These are phyloP conservation scores for Chytridium lagenaria DNA, from an alignment of 371 early-diverging fungal genomes.

Conservation along the genomic window DNA sequence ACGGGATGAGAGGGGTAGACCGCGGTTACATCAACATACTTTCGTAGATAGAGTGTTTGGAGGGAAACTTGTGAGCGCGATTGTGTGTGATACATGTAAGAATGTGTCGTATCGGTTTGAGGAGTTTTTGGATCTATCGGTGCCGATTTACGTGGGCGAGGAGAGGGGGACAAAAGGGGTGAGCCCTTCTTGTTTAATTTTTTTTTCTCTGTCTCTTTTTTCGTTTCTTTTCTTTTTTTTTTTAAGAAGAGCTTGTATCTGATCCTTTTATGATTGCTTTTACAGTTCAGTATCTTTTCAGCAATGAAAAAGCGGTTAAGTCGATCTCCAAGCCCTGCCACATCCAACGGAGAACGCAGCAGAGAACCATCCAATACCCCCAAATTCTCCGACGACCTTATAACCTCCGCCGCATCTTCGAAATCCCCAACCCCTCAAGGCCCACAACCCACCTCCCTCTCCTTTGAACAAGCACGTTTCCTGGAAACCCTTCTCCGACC, in stretches of 20 bases:
- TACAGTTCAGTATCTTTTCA: slow-evolving; percentile 22
- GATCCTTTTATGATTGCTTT: not conserved
- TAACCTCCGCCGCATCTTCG: not conserved
- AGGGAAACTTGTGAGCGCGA: slow-evolving; percentile 63
- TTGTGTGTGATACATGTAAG: slow-evolving; percentile 67
- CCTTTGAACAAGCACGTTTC: slow-evolving; percentile 8
- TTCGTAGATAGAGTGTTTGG: slow-evolving; percentile 71
- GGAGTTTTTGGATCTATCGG: slow-evolving; percentile 60
- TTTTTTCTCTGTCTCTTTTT: no score
- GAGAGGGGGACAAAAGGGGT: not conserved
- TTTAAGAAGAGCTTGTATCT: no score
- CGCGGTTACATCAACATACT: slow-evolving; percentile 42
- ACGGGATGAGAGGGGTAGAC: slow-evolving; percentile 29
- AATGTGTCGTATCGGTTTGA: slow-evolving; percentile 61
- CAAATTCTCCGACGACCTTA: no score
- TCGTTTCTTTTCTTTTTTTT: no score
- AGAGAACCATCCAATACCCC: no score
- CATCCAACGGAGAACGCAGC: no score
- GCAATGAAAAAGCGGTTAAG: slow-evolving; percentile 21
- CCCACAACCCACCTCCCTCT: not conserved
- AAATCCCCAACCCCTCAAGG: not conserved
- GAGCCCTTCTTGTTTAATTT: not conserved
- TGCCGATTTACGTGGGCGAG: slow-evolving; percentile 48
- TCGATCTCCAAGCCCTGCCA: slow-evolving; percentile 15
- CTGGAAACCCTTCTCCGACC: slow-evolving; percentile 28